A percentile compares a stretch with the other conserved stretches of the same genome.
Conservation (phyloP, 1,284 basidiomycete genomes). For the Waitea zeae region DNA sequence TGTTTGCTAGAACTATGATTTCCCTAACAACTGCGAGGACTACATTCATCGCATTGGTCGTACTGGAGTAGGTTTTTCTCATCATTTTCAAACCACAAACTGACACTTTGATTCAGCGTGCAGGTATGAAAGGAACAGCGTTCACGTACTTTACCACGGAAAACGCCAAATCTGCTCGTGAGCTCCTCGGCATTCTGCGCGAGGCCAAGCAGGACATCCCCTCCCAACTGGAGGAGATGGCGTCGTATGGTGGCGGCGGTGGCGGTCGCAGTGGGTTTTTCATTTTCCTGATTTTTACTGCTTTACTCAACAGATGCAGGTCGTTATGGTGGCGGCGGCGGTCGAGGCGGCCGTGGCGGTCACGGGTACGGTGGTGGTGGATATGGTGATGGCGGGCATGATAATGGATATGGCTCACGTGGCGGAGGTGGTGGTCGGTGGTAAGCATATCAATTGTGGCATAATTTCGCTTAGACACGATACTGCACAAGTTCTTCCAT, state of each 20-base stretch:
- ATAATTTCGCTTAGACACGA: not conserved
- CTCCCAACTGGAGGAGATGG: slow-evolving; percentile 88
- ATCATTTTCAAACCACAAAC: slow-evolving; percentile 6
- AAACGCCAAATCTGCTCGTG: slow-evolving; percentile 87
- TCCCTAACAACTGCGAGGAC: slow-evolving; percentile 93
- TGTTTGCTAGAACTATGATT: slow-evolving; percentile 75
- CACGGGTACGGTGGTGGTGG: slow-evolving; percentile 21
- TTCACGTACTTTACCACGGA: slow-evolving; percentile 96
- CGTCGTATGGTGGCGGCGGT: slow-evolving; percentile 65
- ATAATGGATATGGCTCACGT: slow-evolving; percentile 12
- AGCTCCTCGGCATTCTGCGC: slow-evolving; percentile 75
- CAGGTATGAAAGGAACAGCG: slow-evolving; percentile 78
- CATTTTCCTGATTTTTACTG: not conserved
- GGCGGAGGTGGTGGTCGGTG: slow-evolving; percentile 5
- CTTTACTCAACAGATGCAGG: slow-evolving; percentile 21
- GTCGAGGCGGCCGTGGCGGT: slow-evolving; percentile 30
- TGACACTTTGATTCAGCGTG: slow-evolving; percentile 34
- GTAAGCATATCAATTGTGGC: no score
- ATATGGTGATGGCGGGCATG: slow-evolving; percentile 20
- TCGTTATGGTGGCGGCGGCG: slow-evolving; percentile 37
- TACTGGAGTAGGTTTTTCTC: slow-evolving; percentile 42
- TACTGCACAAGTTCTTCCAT: not conserved
- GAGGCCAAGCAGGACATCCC: slow-evolving; percentile 87
- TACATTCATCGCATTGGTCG: slow-evolving; percentile 90
- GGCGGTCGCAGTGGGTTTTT: slow-evolving; percentile 48